These are phyloP conservation scores for Syzygium grande DNA, from an alignment of 345 rosid species.

Conservation along the genomic window DNA sequence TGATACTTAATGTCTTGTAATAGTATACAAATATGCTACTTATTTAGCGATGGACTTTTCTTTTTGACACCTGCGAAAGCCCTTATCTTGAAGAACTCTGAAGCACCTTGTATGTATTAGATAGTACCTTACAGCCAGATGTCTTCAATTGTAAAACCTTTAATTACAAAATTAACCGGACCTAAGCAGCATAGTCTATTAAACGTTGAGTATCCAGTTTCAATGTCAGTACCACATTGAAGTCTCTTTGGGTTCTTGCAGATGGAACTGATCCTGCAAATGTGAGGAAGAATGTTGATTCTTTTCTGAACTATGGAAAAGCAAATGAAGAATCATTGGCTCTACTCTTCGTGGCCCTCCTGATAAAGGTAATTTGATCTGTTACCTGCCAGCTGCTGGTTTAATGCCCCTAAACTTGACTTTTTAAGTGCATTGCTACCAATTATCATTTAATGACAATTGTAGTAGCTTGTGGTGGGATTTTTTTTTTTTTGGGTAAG, in stretches of 20 bases:
- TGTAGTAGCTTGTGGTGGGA: neutral
- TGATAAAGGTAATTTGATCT: conserved; percentile 18
- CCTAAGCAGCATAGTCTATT: neutral
- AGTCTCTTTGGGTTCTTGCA: conserved; percentile 2
- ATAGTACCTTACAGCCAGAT: neutral
- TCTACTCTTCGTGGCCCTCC: conserved; percentile 16
- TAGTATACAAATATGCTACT: neutral
- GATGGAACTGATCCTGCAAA: conserved; percentile 34
- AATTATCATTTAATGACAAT: neutral
- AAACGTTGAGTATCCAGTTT: neutral
- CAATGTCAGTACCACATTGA: neutral
- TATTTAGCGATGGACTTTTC: neutral
- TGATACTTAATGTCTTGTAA: neutral
- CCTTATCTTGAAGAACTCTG: neutral
- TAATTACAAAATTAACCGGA: neutral
- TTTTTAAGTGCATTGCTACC: neutral
- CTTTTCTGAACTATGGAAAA: conserved; percentile 34
- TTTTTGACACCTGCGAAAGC: neutral
- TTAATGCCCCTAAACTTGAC: neutral
- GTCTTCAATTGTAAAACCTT: neutral
- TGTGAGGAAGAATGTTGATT: conserved; percentile 19
- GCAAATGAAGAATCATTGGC: conserved; percentile 33
- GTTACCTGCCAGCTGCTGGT: neutral
- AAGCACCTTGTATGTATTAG: neutral
- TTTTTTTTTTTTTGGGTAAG: neutral